Evolutionary conservation across 768 basidiomycete species (phyloP), one percentile per base, ranked within the genome.

Genomic region (Xerocomellus amylosporus): DNA sequence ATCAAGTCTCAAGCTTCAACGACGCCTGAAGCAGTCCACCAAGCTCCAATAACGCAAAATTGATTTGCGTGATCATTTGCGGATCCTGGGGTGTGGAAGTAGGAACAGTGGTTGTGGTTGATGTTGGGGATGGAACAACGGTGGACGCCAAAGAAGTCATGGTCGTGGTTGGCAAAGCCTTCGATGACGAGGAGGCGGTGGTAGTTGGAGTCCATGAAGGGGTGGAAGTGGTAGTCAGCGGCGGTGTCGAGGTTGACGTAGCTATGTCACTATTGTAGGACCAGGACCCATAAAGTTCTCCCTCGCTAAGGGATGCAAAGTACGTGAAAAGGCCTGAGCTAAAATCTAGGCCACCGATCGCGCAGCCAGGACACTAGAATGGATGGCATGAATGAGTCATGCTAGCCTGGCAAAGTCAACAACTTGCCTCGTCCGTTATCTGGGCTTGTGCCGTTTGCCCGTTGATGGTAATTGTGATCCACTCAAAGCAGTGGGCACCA

Each of bases 361-460:
- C 49, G 66, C 81, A 81, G 5, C 65, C 65, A 22, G 56, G 55
- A 60, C 79, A 80, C 79, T 79, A 30, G 4, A 8, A 19, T 14
- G 43, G 9, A 39, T 30, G n/a, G 26, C 19, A 50, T 38, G 30
- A 48, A 22, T 49, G 37, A 54, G 22, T 46, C 9, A 17, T 39
- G 33, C 14, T 28, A 42, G 20, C 14, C 13, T 24, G 22, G 4
- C 38, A 38, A 51, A 9, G n/a, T 43, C 19, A 19, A n/a, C 34
- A n/a, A 60, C 71, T 54, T 64, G 73, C 79, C 63, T 70, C 60
- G 50, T 81, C 80, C n/a, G 66, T 66, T 54, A 82, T 76, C 48
- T 73, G 68, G 3, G 80, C 80, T 48, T 70, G 68, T 1, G 70
- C 54, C 0, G 71, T 69, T 64, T 73, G 74, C 5, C 56, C 77